Evolutionary conservation across 768 basidiomycete genomes (phyloP).

Genomic region (Lyophyllum atratum): DNA sequence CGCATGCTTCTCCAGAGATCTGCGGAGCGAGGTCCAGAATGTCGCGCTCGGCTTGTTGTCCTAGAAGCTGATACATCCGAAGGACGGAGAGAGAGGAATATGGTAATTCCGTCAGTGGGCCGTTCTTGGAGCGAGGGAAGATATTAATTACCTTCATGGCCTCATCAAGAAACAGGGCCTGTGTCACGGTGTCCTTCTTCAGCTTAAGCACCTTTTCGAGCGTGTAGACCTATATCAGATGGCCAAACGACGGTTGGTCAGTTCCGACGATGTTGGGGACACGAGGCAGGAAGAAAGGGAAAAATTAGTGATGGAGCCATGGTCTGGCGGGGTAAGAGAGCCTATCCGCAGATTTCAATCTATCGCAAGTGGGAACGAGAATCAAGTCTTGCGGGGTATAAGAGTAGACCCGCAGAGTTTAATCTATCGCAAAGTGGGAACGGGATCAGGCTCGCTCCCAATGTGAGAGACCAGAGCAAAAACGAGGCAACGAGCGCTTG

Average conservation of each 20-base stretch:
- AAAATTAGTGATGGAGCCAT: background rate
- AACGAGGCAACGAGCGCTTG: constrained; percentile 19
- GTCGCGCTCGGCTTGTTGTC: constrained; percentile 90
- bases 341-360: background rate
- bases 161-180: constrained; percentile 85
- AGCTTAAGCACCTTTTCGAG: constrained; percentile 91
- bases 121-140: background rate
- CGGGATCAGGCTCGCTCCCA: background rate
- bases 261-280: background rate
- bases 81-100: background rate
- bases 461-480: background rate
- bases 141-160: constrained; percentile 74
- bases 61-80: constrained; percentile 53
- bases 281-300: background rate
- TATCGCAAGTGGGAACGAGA: background rate
- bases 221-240: constrained; percentile 75
- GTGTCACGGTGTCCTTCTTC: constrained; percentile 82
- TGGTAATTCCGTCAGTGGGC: background rate
- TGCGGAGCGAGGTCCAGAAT: constrained; percentile 87
- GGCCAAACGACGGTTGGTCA: background rate
- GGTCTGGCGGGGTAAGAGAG: background rate
- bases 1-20: constrained; percentile 79
- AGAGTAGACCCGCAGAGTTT: background rate
- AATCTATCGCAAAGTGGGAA: constrained; percentile 1
- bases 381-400: background rate